Evolutionary conservation across 306 rosid genomes (phyloP).

Genomic region (Delonix regia): DNA sequence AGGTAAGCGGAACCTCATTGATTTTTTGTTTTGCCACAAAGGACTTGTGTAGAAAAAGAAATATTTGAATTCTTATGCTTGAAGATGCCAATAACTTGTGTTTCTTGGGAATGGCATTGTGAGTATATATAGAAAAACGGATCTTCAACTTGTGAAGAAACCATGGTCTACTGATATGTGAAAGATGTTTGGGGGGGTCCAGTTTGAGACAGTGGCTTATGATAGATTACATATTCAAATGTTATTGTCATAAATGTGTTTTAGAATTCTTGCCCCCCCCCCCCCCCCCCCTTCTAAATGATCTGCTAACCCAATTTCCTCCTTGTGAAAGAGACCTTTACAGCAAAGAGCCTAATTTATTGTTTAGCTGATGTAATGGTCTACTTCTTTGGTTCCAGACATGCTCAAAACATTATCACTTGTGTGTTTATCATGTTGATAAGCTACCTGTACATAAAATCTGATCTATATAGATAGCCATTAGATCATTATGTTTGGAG

Average conservation of each 20-base stretch:
- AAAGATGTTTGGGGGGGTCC: background rate
- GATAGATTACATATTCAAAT: conserved; percentile 25
- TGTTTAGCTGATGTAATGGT: background rate
- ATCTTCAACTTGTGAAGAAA: background rate
- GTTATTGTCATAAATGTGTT: conserved; percentile 15
- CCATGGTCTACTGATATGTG: background rate
- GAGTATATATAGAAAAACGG: background rate
- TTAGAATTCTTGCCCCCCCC: background rate
- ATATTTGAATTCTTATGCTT: conserved; percentile 12
- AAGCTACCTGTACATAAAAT: background rate
- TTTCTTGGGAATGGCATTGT: background rate
- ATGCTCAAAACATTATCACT: conserved; percentile 33
- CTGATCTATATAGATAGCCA: background rate
- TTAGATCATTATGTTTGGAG: background rate
- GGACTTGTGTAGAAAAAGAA: conserved; percentile 14
- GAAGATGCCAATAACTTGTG: background rate
- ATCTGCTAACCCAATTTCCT: background rate
- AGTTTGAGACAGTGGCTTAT: background rate
- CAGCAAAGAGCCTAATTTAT: conserved; percentile 20
- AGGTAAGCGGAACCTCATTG: conserved; percentile 41
- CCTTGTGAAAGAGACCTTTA: conserved; percentile 21
- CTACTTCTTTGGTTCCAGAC: conserved; percentile 19
- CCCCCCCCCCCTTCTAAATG: background rate
- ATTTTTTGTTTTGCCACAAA: background rate
- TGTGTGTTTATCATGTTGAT: background rate